A percentile compares a stretch with the other conserved stretches of the same genome.
These are phyloP conservation scores for Agrocybe praecox DNA, from an alignment of 768 basidiomycete genomes.

Conservation along the genomic window DNA sequence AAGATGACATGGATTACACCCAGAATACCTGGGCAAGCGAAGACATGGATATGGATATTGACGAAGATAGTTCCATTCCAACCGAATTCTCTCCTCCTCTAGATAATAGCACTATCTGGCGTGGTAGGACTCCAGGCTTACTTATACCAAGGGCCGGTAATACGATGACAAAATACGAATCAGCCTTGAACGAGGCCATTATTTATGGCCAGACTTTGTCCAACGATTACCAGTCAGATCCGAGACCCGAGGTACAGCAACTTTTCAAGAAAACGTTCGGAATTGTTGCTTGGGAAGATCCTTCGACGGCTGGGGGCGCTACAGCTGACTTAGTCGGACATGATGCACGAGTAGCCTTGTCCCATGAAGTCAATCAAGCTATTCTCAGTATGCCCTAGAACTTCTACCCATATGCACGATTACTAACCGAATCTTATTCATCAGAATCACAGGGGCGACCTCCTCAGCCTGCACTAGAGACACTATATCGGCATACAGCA, in stretches of 20 bases:
- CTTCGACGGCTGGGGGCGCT: conserved; percentile 64
- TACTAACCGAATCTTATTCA: conserved; percentile 1
- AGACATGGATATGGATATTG: conserved; percentile 67
- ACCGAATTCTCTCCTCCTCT: conserved; percentile 23
- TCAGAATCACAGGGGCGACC: conserved; percentile 81
- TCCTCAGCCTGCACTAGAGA: conserved; percentile 70
- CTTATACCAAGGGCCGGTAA: conserved; percentile 12
- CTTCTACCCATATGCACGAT: neutral
- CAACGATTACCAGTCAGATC: conserved; percentile 66
- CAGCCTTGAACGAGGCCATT: conserved; percentile 66
- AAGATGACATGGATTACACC: conserved; percentile 4
- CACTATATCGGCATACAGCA: conserved; percentile 73
- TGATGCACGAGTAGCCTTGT: conserved; percentile 63
- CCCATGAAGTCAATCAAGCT: conserved; percentile 78
- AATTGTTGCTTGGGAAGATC: conserved; percentile 80
- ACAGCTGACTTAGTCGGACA: conserved; percentile 71
- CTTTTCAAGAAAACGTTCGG: conserved; percentile 77
- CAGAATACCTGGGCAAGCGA: conserved; percentile 40
- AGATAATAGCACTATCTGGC: neutral
- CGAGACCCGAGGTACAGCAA: conserved; percentile 62
- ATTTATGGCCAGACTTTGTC: conserved; percentile 74
- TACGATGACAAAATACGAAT: conserved; percentile 44
- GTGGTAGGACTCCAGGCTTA: neutral
- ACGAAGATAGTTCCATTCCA: conserved; percentile 34
- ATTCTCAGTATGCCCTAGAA: conserved; percentile 66